Evolutionary conservation across 2,329 filamentous ascomycete species (phyloP).

Genomic region (Sphaerostilbella broomeana): DNA sequence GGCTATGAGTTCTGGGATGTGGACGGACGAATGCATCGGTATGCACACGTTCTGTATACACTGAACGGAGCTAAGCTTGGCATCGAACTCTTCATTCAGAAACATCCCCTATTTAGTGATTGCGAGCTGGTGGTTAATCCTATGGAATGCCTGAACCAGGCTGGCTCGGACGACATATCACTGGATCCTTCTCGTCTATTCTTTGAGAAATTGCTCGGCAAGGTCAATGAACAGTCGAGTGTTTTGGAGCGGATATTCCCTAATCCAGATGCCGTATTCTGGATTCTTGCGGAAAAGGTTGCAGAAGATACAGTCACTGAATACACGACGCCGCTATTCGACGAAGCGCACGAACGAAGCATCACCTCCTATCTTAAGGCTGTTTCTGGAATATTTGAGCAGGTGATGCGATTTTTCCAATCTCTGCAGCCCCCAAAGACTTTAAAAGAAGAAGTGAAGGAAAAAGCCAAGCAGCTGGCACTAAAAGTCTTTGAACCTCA

Average conservation of each 20-base stretch:
- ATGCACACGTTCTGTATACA: constrained; percentile 75
- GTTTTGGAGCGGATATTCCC: constrained; percentile 82
- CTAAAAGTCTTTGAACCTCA: constrained; percentile 80
- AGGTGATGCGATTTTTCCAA: constrained; percentile 70
- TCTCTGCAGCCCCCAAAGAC: constrained; percentile 62
- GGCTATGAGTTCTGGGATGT: constrained; percentile 86
- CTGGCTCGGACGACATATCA: constrained; percentile 59
- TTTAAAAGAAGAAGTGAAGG: constrained; percentile 52
- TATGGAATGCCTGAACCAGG: constrained; percentile 72
- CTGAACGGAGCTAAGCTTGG: constrained; percentile 75
- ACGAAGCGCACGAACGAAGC: constrained; percentile 74
- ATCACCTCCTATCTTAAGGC: constrained; percentile 76
- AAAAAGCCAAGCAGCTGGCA: constrained; percentile 61
- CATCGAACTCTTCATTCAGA: constrained; percentile 80
- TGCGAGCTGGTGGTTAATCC: constrained; percentile 61
- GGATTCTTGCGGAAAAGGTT: constrained; percentile 73
- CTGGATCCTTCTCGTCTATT: constrained; percentile 76
- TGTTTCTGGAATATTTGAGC: constrained; percentile 81
- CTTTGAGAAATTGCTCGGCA: constrained; percentile 65
- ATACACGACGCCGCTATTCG: constrained; percentile 78
- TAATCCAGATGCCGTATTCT: constrained; percentile 61
- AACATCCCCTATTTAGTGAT: constrained; percentile 76
- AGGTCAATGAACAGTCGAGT: constrained; percentile 74
- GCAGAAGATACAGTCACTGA: constrained; percentile 79
- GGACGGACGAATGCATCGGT: constrained; percentile 80